Base-by-base conservation (phyloP, 1,139 yeast genomes). In the Schwanniomyces etchellsii region DNA sequence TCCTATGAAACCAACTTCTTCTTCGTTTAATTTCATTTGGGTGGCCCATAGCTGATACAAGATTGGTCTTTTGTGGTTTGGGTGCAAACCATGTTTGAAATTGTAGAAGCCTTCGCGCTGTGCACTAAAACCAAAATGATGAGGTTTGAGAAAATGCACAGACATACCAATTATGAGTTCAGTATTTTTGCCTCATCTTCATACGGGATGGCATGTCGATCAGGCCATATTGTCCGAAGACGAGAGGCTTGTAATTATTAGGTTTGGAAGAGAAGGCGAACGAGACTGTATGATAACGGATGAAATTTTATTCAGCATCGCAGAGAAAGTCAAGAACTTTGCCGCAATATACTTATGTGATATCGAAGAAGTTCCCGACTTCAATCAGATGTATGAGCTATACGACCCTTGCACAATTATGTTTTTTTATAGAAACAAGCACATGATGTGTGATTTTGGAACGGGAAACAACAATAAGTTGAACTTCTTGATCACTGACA, bases 381-480 rank as follows among this genome's bases (percentile, higher is more conserved):
- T 91, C 58, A 89, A 88, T 54, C 71, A 63, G 47, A 88, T 91
- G 93, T 91, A 91, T 55, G 97, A 91, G 54, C 60, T 91, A 35
- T 85, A 81, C 49, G 96, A 86, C 42, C 94, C 95, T 18, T 77
- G 84, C 69, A 80, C 95, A 29, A 68, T 91, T 33, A 91, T 91
- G 97, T 89, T 91, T 51, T 91, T 91, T 54, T 86, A 74, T 58
- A 65, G 95, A 33, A 91, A 91, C 59, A 89, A 88, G 53, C 98
- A 91, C 54, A 89, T 93, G 95, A 77, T 89, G 86, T 85, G 96
- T 58, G 98, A 91, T 62, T 88, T 88, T 56, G 98, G 98, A 2
- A 91, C 98, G 0, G 99, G 99, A 26, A 86, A 91, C 52, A 91
- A 93, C 57, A 91, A 93, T 63, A 91, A 91, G 63, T 63, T 91